Conservation (phyloP, 202 grass and related monocot genomes). For the Miscanthus sacchariflorus region DNA sequence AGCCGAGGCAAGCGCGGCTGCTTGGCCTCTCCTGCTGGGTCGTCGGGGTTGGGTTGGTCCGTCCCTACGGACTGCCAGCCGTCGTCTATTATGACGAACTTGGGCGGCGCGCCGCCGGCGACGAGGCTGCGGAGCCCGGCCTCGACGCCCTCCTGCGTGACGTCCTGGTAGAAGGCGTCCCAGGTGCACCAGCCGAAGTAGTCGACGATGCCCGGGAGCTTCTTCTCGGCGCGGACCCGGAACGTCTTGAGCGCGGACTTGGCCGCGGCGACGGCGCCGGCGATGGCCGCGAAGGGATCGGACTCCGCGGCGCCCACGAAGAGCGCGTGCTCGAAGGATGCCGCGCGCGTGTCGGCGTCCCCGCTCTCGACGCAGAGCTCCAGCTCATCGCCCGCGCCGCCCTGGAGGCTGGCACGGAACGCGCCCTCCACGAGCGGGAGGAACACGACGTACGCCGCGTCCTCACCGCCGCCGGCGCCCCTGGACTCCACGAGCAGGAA, state of each 20-base stretch:
- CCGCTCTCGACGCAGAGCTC: constrained; percentile 94
- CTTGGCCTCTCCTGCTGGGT: not conserved
- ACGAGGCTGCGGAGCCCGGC: constrained; percentile 72
- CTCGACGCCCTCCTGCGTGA: constrained; percentile 89
- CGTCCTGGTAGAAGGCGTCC: constrained; percentile 97
- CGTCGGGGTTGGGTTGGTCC: constrained; percentile 23
- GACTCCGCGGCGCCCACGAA: constrained; percentile 70
- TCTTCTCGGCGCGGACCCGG: constrained; percentile 74
- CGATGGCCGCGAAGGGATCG: constrained; percentile 76
- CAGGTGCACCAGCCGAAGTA: constrained; percentile 98
- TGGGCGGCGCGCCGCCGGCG: constrained; percentile 64
- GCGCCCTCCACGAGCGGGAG: constrained; percentile 83
- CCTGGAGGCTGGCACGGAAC: constrained; percentile 88
- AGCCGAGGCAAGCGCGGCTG: constrained; percentile 50
- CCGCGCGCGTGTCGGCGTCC: constrained; percentile 57
- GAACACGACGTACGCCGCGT: constrained; percentile 70
- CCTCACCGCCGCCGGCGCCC: constrained; percentile 1
- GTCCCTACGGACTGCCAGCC: constrained; percentile 86
- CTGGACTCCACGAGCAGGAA: constrained; percentile 90
- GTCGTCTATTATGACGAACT: constrained; percentile 96
- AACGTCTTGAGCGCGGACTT: constrained; percentile 68
- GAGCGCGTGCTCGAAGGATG: constrained; percentile 59
- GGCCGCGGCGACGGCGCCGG: constrained; percentile 67
- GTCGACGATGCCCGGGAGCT: constrained; percentile 85
- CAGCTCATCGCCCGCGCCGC: constrained; percentile 63